Conservation (phyloP, 192 early-diverging fungal genomes). For the Pecoramyces ruminantium region DNA sequence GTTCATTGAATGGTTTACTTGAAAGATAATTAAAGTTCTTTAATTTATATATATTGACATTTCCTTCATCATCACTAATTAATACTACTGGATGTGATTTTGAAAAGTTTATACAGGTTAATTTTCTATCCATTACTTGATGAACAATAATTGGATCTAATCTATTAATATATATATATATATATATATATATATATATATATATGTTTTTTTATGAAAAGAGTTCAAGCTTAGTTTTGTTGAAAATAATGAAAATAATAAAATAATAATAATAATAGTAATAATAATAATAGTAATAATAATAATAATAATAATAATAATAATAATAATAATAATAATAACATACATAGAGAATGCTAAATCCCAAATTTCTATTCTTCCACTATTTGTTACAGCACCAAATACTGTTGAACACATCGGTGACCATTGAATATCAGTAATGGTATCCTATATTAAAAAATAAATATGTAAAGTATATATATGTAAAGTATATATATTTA, state of each 20-base stretch:
- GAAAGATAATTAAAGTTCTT: not conserved
- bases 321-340: not conserved
- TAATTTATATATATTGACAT: slow-evolving; percentile 36
- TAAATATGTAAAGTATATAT: too few species aligned
- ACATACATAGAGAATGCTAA: slow-evolving; percentile 29
- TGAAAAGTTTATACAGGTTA: slow-evolving; percentile 32
- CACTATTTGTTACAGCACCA: slow-evolving; percentile 31
- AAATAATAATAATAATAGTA: too few species aligned
- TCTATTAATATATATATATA: slow-evolving; percentile 5
- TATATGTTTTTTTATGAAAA: too few species aligned
- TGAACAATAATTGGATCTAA: slow-evolving; percentile 37
- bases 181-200: not conserved
- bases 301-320: too few species aligned
- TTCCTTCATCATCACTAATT: slow-evolving; percentile 38
- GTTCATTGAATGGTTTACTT: not conserved
- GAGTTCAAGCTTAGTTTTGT: too few species aligned
- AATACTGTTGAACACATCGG: slow-evolving; percentile 28
- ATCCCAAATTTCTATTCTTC: slow-evolving; percentile 44
- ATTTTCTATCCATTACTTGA: slow-evolving; percentile 31
- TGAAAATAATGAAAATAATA: too few species aligned
- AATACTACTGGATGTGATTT: slow-evolving; percentile 21
- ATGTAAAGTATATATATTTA: not conserved
- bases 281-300: too few species aligned
- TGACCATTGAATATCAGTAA: slow-evolving; percentile 36
- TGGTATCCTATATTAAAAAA: slow-evolving; percentile 16